A percentile compares a stretch with the other conserved stretches of the same genome.
Conservation (phyloP, 371 early-diverging fungal genomes). For the Lichtheimia corymbifera region DNA sequence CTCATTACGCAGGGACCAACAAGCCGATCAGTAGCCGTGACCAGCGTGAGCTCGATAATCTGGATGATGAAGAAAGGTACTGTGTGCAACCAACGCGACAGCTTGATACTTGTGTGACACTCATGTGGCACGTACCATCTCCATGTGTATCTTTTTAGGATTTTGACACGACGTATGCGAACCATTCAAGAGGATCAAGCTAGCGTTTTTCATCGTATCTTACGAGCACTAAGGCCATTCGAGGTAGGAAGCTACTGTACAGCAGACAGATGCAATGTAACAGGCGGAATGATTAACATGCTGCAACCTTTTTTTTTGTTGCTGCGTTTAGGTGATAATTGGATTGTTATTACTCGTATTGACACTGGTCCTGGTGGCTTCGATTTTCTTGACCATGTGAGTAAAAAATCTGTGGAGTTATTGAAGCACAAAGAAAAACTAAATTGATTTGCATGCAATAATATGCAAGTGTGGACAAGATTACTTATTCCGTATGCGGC, state of each 20-base stretch:
- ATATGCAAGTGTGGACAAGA: conserved; percentile 44
- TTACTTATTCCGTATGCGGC: conserved; percentile 62
- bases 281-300: not conserved
- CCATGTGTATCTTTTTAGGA: conserved; percentile 14
- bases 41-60: conserved; percentile 37
- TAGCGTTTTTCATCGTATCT: conserved; percentile 27
- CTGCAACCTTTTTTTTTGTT: not conserved
- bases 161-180: conserved; percentile 32
- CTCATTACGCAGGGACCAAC: conserved; percentile 32
- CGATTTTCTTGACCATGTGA: conserved; percentile 59
- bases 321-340: conserved; percentile 26
- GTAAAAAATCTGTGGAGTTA: conserved; percentile 4
- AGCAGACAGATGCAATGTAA: not conserved
- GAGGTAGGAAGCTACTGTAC: too few species aligned
- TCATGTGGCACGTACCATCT: not conserved
- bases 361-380: conserved; percentile 37
- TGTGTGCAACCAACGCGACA: not conserved
- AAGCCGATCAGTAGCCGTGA: conserved; percentile 39
- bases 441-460: not conserved
- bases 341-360: conserved; percentile 32
- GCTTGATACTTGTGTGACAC: not conserved
- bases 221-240: conserved; percentile 35
- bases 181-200: conserved; percentile 32
- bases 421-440: not conserved
- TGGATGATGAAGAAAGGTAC: conserved; percentile 54